A percentile compares a stretch with the other conserved stretches of the same genome.
Conservation (phyloP, 352 stramenopile genomes). For the Globisporangium nunn region DNA sequence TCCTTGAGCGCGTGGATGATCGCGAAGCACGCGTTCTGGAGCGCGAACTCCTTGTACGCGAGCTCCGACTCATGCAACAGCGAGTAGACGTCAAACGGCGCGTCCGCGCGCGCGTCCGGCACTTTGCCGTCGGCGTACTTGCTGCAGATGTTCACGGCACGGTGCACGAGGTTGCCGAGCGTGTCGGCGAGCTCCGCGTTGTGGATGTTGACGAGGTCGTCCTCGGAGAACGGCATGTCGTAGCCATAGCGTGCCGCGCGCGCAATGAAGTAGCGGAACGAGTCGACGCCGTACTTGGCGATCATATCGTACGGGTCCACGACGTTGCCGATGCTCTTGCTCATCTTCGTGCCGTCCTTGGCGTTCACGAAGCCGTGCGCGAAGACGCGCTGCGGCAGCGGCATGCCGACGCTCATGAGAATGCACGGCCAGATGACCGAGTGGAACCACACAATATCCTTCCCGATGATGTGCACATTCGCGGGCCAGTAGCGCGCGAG, state of each 20-base stretch:
- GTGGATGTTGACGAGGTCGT: slow-evolving; percentile 90
- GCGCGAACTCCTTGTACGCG: no score
- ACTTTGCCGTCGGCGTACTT: no score
- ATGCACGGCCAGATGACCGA: slow-evolving; percentile 98
- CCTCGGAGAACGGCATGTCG: slow-evolving; percentile 89
- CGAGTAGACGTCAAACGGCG: no score
- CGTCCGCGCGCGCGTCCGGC: no score
- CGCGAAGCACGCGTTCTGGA: no score
- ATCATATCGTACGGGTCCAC: slow-evolving; percentile 93
- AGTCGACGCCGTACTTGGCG: slow-evolving; percentile 89
- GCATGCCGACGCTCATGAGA: slow-evolving; percentile 89
- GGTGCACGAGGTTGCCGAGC: slow-evolving; percentile 78
- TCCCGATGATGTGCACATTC: slow-evolving; percentile 93
- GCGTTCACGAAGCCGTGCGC: slow-evolving; percentile 99
- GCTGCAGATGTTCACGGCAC: no score
- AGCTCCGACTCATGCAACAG: no score
- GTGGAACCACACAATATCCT: slow-evolving; percentile 99
- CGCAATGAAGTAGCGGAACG: slow-evolving; percentile 90
- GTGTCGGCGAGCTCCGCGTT: slow-evolving; percentile 94
- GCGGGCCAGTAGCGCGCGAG: slow-evolving; percentile 48
- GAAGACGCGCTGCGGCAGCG: slow-evolving; percentile 92
- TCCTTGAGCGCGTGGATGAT: no score
- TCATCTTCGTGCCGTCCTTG: slow-evolving; percentile 96
- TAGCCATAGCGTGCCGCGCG: slow-evolving; percentile 92
- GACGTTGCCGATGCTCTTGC: slow-evolving; percentile 98